These are phyloP conservation scores for Zelonia costaricensis DNA, from an alignment of 208 protist species.

Conservation along the genomic window DNA sequence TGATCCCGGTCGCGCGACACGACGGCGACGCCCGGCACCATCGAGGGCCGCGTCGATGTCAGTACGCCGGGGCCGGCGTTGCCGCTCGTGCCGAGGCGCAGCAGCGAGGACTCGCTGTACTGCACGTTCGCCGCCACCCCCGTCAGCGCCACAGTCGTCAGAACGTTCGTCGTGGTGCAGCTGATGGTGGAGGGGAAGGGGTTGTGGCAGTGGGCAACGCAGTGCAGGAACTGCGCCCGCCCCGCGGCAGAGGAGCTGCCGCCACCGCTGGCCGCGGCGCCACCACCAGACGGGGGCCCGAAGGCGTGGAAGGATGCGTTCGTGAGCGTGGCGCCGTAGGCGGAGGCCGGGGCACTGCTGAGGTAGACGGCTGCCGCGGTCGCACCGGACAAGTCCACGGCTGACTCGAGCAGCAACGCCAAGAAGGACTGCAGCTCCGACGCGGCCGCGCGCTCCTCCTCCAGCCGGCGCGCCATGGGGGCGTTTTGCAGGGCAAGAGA, in stretches of 20 bases:
- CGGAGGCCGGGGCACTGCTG: conserved; percentile 8
- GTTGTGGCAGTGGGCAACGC: conserved; percentile 53
- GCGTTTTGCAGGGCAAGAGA: conserved; percentile 6
- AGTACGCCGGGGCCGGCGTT: not conserved
- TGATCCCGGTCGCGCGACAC: not conserved
- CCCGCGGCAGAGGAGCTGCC: not conserved
- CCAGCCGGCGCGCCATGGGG: conserved; percentile 16
- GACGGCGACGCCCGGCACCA: not conserved
- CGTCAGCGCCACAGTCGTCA: conserved; percentile 55
- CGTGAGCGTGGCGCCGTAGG: not conserved
- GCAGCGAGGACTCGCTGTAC: conserved; percentile 19
- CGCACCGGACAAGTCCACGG: conserved; percentile 43
- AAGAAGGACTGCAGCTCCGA: conserved; percentile 62
- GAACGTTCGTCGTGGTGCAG: conserved; percentile 44
- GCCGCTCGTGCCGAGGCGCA: not conserved
- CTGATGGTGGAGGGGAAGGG: conserved; percentile 66
- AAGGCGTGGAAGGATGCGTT: not conserved
- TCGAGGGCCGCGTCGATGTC: not conserved
- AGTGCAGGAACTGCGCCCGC: conserved; percentile 46
- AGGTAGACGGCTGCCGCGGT: conserved; percentile 69
- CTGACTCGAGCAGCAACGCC: conserved; percentile 64
- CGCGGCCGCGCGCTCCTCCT: conserved; percentile 33
- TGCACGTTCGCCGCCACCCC: conserved; percentile 70
- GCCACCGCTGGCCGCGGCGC: not conserved
- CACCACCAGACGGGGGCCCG: too few species aligned